phyloP scores from a whole-genome alignment of 768 basidiomycete genomes.

The Lanmaoa rubissima region DNA sequence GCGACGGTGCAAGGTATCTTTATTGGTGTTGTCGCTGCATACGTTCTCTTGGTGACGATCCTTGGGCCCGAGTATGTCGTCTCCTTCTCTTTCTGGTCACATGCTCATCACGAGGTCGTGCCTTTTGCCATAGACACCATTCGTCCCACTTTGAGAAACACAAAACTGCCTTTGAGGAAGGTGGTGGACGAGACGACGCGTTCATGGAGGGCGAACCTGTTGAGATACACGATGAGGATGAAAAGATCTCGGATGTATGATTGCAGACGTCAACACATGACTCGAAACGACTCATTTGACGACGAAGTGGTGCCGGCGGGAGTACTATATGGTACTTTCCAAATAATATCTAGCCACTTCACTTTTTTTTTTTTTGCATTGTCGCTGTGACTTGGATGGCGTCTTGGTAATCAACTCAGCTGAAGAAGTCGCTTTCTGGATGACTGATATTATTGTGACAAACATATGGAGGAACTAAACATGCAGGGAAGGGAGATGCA shows the following conservation, averaged over 20 bases:
- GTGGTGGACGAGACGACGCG: slow-evolving; percentile 57
- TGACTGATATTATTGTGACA: too few relatives aligned
- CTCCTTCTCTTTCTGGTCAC: background rate
- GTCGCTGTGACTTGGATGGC: too few relatives aligned
- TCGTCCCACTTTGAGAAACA: slow-evolving; percentile 82
- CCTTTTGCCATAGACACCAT: slow-evolving; percentile 49
- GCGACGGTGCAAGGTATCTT: slow-evolving; percentile 86
- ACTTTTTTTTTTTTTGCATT: too few relatives aligned
- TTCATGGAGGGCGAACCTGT: slow-evolving; percentile 22
- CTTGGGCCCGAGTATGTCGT: slow-evolving; percentile 72
- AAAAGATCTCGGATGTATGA: slow-evolving; percentile 21
- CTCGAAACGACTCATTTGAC: background rate
- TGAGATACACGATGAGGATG: slow-evolving; percentile 20
- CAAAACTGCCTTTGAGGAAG: slow-evolving; percentile 76
- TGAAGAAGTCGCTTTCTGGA: background rate
- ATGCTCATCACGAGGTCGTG: background rate
- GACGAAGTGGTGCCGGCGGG: background rate
- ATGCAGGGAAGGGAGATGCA: too few relatives aligned
- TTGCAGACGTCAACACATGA: background rate
- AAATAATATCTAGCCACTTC: background rate
- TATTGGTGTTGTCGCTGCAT: slow-evolving; percentile 77
- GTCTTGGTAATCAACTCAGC: background rate
- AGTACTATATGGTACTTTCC: background rate
- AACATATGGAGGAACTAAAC: too few relatives aligned
- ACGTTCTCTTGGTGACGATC: slow-evolving; percentile 70